Evolutionary conservation across 768 basidiomycete genomes (phyloP).

Genomic region (Trametes meyenii): DNA sequence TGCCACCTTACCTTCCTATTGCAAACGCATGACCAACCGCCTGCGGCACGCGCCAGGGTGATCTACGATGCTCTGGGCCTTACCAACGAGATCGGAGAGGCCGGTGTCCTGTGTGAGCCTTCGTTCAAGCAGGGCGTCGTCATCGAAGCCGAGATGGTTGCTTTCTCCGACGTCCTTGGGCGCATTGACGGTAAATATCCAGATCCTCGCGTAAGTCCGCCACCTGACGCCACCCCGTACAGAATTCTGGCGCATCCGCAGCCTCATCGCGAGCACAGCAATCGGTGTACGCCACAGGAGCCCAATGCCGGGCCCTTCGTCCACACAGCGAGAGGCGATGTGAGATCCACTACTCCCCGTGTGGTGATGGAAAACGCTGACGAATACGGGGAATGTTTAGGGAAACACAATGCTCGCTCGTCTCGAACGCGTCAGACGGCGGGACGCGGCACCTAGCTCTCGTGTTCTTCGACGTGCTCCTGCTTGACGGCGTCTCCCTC

Average conservation of each 20-base stretch:
- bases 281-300: conserved; percentile 47
- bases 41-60: conserved; percentile 39
- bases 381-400: neutral
- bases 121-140: conserved; percentile 38
- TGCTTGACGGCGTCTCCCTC: conserved; percentile 64
- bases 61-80: conserved; percentile 65
- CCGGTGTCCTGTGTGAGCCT: neutral
- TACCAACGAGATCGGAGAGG: conserved; percentile 11
- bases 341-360: conserved; percentile 14
- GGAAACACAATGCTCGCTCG: conserved; percentile 44
- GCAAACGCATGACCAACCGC: neutral
- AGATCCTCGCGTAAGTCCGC: neutral
- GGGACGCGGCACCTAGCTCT: conserved; percentile 66
- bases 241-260: conserved; percentile 81
- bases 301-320: neutral
- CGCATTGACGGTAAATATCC: conserved; percentile 66
- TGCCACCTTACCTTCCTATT: neutral
- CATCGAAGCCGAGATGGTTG: conserved; percentile 90
- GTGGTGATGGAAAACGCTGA: neutral
- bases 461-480: conserved; percentile 85
- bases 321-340: conserved; percentile 12
- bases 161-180: conserved; percentile 59
- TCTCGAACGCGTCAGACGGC: conserved; percentile 41
- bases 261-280: conserved; percentile 60
- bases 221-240: neutral